Conservation (phyloP, 2,329 filamentous ascomycete genomes). For the Colletotrichum lupini region DNA sequence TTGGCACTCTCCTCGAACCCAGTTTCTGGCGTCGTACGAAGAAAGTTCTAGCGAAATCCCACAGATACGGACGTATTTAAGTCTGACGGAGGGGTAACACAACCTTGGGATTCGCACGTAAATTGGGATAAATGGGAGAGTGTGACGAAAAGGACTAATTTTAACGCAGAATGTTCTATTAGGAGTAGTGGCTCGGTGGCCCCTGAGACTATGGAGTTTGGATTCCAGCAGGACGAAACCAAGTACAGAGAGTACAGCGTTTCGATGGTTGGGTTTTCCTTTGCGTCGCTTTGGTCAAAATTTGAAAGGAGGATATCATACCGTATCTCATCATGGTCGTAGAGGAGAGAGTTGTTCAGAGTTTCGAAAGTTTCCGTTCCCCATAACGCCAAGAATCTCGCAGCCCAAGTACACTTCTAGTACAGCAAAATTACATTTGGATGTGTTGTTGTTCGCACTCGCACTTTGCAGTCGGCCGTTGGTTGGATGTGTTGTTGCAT, state of each 20-base stretch:
- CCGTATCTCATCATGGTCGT: slow-evolving; percentile 53
- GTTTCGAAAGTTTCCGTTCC: not conserved
- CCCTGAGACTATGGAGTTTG: not conserved
- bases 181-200: slow-evolving; percentile 19
- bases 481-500: not conserved
- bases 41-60: slow-evolving; percentile 3
- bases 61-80: slow-evolving; percentile 7
- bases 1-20: not conserved
- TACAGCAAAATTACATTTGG: slow-evolving; percentile 21
- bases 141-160: slow-evolving; percentile 8
- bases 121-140: not conserved
- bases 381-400: slow-evolving; percentile 9
- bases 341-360: slow-evolving; percentile 45
- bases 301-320: slow-evolving; percentile 52
- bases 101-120: not conserved
- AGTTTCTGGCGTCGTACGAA: slow-evolving; percentile 11
- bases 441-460: not conserved
- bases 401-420: slow-evolving; percentile 30
- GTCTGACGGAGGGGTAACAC: slow-evolving; percentile 8
- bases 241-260: not conserved
- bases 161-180: slow-evolving; percentile 26
- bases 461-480: slow-evolving; percentile 9
- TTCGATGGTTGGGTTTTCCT: not conserved
- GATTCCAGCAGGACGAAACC: not conserved
- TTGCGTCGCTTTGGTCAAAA: slow-evolving; percentile 34